phyloP scores from a whole-genome alignment of 2,329 filamentous ascomycete species.

The Knoxdaviesia proteae region DNA sequence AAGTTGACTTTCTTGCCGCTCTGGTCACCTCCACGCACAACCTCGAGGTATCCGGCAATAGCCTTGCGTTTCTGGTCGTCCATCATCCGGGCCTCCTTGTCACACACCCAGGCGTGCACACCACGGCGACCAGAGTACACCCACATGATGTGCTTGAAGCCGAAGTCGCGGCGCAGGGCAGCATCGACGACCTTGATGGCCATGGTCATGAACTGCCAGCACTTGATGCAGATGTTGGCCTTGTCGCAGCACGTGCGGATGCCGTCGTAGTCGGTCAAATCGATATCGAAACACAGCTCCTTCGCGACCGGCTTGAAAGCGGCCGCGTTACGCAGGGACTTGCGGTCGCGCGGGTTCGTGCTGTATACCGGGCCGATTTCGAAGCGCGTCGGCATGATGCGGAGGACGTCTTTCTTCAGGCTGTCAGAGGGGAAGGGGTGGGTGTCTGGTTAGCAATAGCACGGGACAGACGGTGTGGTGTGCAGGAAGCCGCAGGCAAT shows the following conservation, averaged over 20 bases:
- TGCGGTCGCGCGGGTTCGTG: constrained; percentile 83
- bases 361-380: constrained; percentile 97
- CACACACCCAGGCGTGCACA: constrained; percentile 95
- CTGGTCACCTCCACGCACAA: constrained; percentile 71
- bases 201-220: constrained; percentile 97
- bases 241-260: constrained; percentile 88
- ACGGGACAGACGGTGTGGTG: no score
- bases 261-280: constrained; percentile 96
- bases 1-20: constrained; percentile 74
- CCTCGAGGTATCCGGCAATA: constrained; percentile 74
- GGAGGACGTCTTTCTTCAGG: constrained; percentile 77
- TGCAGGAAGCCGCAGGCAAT: no score
- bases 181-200: constrained; percentile 82
- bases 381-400: constrained; percentile 77
- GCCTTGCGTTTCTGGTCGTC: constrained; percentile 71
- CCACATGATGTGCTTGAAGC: constrained; percentile 93
- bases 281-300: constrained; percentile 96
- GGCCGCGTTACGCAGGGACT: constrained; percentile 58
- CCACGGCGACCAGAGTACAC: constrained; percentile 94
- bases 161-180: constrained; percentile 81
- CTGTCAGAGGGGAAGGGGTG: constrained; percentile 17
- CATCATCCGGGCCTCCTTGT: constrained; percentile 64
- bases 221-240: constrained; percentile 81
- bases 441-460: no score
- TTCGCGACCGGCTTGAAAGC: constrained; percentile 78